These are phyloP conservation scores for Nyctanthes arbortristis DNA, from an alignment of 257 asterid species.

Conservation along the genomic window DNA sequence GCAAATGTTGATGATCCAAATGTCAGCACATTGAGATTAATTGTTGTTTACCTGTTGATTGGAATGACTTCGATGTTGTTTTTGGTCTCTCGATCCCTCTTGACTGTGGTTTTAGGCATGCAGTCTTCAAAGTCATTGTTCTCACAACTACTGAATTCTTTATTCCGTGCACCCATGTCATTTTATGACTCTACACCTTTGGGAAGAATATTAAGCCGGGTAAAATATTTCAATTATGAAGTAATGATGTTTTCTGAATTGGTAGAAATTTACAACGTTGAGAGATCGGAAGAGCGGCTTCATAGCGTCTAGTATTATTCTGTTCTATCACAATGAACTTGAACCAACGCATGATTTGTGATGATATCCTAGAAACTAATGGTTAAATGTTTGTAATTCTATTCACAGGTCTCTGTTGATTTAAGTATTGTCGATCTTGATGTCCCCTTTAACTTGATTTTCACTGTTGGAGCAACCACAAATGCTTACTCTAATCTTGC, in stretches of 20 bases:
- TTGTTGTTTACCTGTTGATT: conserved; percentile 33
- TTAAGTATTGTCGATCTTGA: conserved; percentile 92
- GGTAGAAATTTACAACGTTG: not conserved
- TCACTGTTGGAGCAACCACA: conserved; percentile 75
- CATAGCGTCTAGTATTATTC: not conserved
- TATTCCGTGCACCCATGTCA: conserved; percentile 53
- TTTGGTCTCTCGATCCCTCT: conserved; percentile 38
- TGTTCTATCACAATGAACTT: not conserved
- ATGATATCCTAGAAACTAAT: conserved; percentile 6
- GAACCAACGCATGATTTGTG: not conserved
- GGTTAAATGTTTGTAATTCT: conserved; percentile 10
- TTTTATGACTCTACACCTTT: conserved; percentile 52
- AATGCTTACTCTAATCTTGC: conserved; percentile 65
- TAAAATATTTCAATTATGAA: conserved; percentile 16
- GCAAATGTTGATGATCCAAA: conserved; percentile 37
- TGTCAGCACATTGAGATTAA: conserved; percentile 27
- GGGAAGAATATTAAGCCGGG: conserved; percentile 59
- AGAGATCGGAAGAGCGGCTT: not conserved
- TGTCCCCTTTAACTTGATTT: conserved; percentile 78
- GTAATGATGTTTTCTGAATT: not conserved
- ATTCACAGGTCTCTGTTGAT: conserved; percentile 78
- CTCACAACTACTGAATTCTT: conserved; percentile 37
- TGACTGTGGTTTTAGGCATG: conserved; percentile 36
- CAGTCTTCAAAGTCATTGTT: conserved; percentile 39
- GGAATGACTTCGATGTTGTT: conserved; percentile 35